Evolutionary conservation across 2,329 filamentous ascomycete species (phyloP).

Genomic region (Chaetomium sp.): DNA sequence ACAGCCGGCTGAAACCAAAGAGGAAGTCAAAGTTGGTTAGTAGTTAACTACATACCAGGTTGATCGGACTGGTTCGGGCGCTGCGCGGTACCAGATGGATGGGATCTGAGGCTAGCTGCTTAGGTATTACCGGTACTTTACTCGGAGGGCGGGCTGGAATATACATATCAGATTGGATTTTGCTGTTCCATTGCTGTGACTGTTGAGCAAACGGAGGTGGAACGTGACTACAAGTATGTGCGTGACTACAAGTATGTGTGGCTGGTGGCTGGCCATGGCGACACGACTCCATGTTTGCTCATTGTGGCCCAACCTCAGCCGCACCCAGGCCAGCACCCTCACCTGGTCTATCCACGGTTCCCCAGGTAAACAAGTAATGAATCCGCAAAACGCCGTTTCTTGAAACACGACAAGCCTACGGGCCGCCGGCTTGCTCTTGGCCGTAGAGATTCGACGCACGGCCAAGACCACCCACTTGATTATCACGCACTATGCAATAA

Average conservation of each 20-base stretch:
- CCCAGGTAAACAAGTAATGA: neutral
- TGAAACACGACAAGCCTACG: neutral
- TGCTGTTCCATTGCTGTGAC: neutral
- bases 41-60: neutral
- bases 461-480: neutral
- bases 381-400: neutral
- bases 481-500: neutral
- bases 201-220: neutral
- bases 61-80: constrained; percentile 7
- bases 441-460: neutral
- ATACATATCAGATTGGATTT: constrained; percentile 15
- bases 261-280: too few species aligned
- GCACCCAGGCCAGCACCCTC: too few species aligned
- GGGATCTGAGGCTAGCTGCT: constrained; percentile 2
- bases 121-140: neutral
- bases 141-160: neutral
- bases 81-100: neutral
- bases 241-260: too few species aligned
- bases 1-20: constrained; percentile 3
- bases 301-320: too few species aligned
- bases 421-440: neutral
- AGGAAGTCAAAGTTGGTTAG: neutral
- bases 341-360: too few species aligned
- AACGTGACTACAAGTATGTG: too few species aligned
- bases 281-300: too few species aligned